Conservation (phyloP, 2,329 filamentous ascomycete species). For the Exophiala xenobiotica region DNA sequence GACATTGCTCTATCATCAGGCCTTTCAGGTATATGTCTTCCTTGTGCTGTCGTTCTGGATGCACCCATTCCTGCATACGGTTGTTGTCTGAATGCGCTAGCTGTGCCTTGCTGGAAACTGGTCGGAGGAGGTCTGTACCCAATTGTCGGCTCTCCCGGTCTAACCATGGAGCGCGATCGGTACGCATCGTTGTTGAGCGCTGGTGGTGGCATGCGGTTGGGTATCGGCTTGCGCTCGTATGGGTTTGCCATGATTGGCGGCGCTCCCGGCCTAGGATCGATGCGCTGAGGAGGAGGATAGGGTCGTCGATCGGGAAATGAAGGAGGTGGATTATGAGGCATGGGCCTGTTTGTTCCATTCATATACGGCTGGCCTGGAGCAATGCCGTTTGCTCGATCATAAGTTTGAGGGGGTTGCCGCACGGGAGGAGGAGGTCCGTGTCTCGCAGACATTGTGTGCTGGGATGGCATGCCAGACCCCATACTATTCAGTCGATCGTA, state of each 20-base stretch:
- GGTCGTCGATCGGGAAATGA: constrained; percentile 64
- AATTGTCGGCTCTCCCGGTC: constrained; percentile 67
- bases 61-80: constrained; percentile 60
- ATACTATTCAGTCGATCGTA: constrained; percentile 77
- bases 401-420: constrained; percentile 47
- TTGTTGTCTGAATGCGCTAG: constrained; percentile 74
- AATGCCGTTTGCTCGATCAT: constrained; percentile 44
- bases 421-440: constrained; percentile 42
- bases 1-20: constrained; percentile 95
- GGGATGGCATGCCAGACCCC: constrained; percentile 52
- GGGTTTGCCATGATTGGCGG: constrained; percentile 36
- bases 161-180: constrained; percentile 89
- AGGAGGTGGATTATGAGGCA: constrained; percentile 58
- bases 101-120: constrained; percentile 65
- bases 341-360: constrained; percentile 29
- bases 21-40: constrained; percentile 84
- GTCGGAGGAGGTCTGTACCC: constrained; percentile 62
- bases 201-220: constrained; percentile 60
- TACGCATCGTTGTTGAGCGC: constrained; percentile 82
- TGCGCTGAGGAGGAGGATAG: constrained; percentile 70
- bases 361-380: constrained; percentile 35
- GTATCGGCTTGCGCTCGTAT: constrained; percentile 60
- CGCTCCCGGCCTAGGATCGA: constrained; percentile 60
- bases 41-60: constrained; percentile 83
- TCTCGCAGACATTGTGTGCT: constrained; percentile 43